Base-by-base conservation (phyloP, 345 rosid species). In the Capsella bursapastoris region DNA sequence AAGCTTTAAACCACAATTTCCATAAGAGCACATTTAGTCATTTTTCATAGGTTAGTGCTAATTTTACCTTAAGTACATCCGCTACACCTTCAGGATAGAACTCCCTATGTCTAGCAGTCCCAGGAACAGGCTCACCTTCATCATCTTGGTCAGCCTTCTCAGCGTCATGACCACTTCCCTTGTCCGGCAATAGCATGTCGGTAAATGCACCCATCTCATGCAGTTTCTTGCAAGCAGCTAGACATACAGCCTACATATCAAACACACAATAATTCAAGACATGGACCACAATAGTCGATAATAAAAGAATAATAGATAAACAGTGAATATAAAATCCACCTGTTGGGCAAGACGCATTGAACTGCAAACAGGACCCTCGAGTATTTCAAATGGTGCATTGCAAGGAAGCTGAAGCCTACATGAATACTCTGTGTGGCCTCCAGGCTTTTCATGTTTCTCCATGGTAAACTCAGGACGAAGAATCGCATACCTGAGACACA, bases 1-100 rank as follows among this genome's bases (percentile, higher is more conserved):
- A 31, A 64, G 27, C 22, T 35, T 31, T 71, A 35, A 41, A 77
- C 71, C 55, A 47, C 52, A 45, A 34, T 44, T 13, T 41, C 14
- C 16, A 1, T 27, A 31, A 28, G 6, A 47, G 9, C 68, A 60
- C 25, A 50, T 51, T 31, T 47, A 45, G 8, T 31, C 22, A 1
- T 0, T 14, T 48, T 37, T 37, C 15, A 35, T 12, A 62, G 40
- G 56, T 53, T 34, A 61, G 25, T 28, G 58, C 13, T 37, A 57
- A 14, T 10, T 18, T 51, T 64, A 77, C 99, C 97, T 89, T 86
- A 35, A 95, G 97, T 74, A 84, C 80, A 74, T 84, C 84, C 51
- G 99, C 97, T 55, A 95, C 97, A 64, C 99, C 99, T 87, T 95
- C 99, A 4, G 99, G 99, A 82, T 95, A 95, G 84, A 95, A 95